Base-by-base conservation (phyloP, 2,329 filamentous ascomycete species). In the Sordariomycetes sp. region DNA sequence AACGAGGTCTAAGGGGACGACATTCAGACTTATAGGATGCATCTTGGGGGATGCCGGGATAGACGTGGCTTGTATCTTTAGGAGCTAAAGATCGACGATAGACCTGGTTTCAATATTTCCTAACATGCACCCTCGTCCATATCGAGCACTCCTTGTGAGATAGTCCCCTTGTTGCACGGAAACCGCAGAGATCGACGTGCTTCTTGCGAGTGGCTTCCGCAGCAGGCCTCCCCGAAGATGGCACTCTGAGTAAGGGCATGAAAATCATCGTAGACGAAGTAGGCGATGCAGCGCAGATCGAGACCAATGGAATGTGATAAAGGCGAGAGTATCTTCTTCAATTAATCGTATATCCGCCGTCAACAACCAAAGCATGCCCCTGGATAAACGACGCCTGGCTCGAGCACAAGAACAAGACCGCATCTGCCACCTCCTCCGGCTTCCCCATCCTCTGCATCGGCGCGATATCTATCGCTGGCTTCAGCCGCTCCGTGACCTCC, bases 301-400 rank as follows among this genome's bases (percentile, higher is more conserved):
- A n/a, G n/a, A n/a, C n/a, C n/a, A n/a, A n/a, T n/a, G n/a, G n/a
- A n/a, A n/a, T n/a, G n/a, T n/a, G n/a, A n/a, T n/a, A n/a, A n/a
- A n/a, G n/a, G n/a, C n/a, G n/a, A n/a, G n/a, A n/a, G n/a, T n/a
- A n/a, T n/a, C n/a, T n/a, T n/a, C n/a, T 4, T 57, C 63, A 74
- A 57, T 73, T 74, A n/a, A 77, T 76, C 2, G 72, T 71, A 63
- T 79, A 79, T 2, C 77, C 77, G 8, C 77, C 77, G 60, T 80
- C 77, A 0, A 80, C 77, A 1, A 78, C 72, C 61, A 79, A 63
- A 0, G 76, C 75, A 64, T 77, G 72, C 0, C 77, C 77, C 56
- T 78, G 76, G 1, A 80, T 66, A 63, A 80, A 80, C 0, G 74
- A 76, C 1, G 77, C 74, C 42, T 74, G 69, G 0, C 64, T 70